Conservation (phyloP, 257 asterid genomes). For the Penstemon barbatus region DNA sequence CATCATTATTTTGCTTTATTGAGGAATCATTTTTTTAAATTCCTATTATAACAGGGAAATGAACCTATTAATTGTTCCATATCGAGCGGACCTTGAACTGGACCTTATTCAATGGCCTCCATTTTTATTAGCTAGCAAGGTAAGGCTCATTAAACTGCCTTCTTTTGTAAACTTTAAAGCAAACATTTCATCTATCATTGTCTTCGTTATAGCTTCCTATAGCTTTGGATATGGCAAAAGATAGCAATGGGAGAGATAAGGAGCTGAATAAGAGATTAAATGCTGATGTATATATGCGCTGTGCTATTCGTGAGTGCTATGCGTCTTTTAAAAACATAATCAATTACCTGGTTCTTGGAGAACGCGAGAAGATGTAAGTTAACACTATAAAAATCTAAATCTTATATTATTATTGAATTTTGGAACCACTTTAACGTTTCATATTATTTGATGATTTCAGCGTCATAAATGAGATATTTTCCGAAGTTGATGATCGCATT, state of each 20-base stretch:
- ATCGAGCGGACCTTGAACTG: slow-evolving; percentile 85
- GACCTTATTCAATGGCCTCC: slow-evolving; percentile 99
- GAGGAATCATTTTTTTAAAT: neutral
- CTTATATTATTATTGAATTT: slow-evolving; percentile 12
- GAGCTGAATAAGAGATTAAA: slow-evolving; percentile 87
- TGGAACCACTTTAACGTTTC: slow-evolving; percentile 13
- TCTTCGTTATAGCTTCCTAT: slow-evolving; percentile 73
- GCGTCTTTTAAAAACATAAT: slow-evolving; percentile 82
- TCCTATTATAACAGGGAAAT: slow-evolving; percentile 58
- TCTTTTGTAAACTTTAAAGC: slow-evolving; percentile 14
- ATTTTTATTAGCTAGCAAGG: slow-evolving; percentile 97
- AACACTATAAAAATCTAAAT: slow-evolving; percentile 11
- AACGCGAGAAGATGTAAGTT: slow-evolving; percentile 79
- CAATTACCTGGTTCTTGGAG: slow-evolving; percentile 71
- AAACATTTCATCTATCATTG: slow-evolving; percentile 5
- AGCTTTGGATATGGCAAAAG: slow-evolving; percentile 98
- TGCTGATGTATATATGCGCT: slow-evolving; percentile 70
- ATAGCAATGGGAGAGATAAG: slow-evolving; percentile 78
- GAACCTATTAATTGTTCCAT: slow-evolving; percentile 89
- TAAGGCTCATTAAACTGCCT: slow-evolving; percentile 33
- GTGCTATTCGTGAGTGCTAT: slow-evolving; percentile 94
- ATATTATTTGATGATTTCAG: slow-evolving; percentile 44
- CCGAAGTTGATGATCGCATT: slow-evolving; percentile 73
- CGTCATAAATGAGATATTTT: slow-evolving; percentile 69
- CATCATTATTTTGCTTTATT: slow-evolving; percentile 16